Base-by-base conservation (phyloP, 306 rosid genomes). In the Acmispon strigosus region DNA sequence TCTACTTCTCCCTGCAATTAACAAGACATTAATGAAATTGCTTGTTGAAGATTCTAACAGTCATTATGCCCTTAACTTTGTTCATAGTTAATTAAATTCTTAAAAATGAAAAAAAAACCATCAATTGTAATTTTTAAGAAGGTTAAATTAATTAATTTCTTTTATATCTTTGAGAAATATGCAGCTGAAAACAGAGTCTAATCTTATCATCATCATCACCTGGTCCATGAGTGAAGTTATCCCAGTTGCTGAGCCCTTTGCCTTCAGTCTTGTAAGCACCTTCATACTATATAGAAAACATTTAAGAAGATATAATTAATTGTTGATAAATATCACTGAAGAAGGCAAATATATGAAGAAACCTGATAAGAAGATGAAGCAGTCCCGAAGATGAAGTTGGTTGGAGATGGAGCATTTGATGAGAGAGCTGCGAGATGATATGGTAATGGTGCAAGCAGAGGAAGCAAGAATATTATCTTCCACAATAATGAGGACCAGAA, bases 361-460 rank as follows among this genome's bases (percentile, higher is more conserved):
- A 82, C 97, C 97, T 89, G 93, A 76, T 88, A 91, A 2, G 96
- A 71, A 77, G 96, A 91, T 66, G 96, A 84, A 36, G 91, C 89
- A 72, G 96, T 85, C 68, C 97, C 97, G 59, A 89, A 84, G 64
- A 91, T 89, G 55, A 88, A 91, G 41, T 74, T 59, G 44, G 29
- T 76, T 22, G 82, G 89, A 51, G 84, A 78, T 14, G 80, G 55
- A 16, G 78, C 12, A 63, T 6, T 7, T 50, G 71, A 73, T 50
- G 71, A 73, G 70, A 51, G 41, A 50, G 54, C 18, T 11, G 24
- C 2, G 43, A 62, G 58, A 59, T 37, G 27, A 47, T 37, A 48
- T 10, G 24, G 32, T 48, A 22, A 22, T 22, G 27, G 27, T 27
- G 34, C 3, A 32, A 32, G 53, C 11, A 9, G 11, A 39, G 54